Conservation (phyloP, 1,139 yeast genomes). For the Magnusiomyces ingens region DNA sequence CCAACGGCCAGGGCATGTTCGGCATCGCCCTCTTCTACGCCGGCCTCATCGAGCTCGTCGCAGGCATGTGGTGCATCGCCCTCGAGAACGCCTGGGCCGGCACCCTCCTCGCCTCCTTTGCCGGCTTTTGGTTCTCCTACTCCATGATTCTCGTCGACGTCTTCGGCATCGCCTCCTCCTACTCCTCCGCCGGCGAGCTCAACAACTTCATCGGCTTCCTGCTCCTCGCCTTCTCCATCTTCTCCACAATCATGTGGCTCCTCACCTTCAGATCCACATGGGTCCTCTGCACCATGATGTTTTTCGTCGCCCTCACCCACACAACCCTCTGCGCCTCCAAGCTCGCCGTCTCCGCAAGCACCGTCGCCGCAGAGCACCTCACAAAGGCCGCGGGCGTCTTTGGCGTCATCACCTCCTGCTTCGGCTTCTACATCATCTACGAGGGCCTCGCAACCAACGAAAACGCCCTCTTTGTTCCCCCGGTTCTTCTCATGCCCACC, state of each 20-base stretch:
- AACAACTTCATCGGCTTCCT: conserved; percentile 64
- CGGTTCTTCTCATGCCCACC: conserved; percentile 38
- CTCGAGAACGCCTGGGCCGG: conserved; percentile 81
- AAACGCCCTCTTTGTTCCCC: conserved; percentile 59
- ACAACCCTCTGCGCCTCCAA: conserved; percentile 59
- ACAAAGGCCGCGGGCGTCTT: conserved; percentile 72
- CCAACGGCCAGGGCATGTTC: conserved; percentile 45
- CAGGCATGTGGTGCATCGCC: conserved; percentile 66
- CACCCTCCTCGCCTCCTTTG: conserved; percentile 68
- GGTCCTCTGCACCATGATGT: conserved; percentile 62
- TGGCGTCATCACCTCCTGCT: conserved; percentile 68
- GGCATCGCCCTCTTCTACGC: conserved; percentile 77
- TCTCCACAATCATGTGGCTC: conserved; percentile 59
- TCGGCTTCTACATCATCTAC: conserved; percentile 84
- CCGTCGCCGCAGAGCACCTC: conserved; percentile 37
- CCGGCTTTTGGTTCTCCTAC: conserved; percentile 82
- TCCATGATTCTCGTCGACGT: conserved; percentile 67
- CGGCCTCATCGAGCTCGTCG: conserved; percentile 62
- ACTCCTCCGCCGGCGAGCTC: conserved; percentile 37
- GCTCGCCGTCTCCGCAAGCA: conserved; percentile 24
- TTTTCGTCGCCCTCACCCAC: conserved; percentile 60
- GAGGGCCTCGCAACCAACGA: conserved; percentile 76
- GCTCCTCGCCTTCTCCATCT: conserved; percentile 71
- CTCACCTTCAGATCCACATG: conserved; percentile 75
- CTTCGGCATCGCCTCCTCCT: conserved; percentile 64